phyloP scores from a whole-genome alignment of 106 monocot species.

The Gastrodia elata region DNA sequence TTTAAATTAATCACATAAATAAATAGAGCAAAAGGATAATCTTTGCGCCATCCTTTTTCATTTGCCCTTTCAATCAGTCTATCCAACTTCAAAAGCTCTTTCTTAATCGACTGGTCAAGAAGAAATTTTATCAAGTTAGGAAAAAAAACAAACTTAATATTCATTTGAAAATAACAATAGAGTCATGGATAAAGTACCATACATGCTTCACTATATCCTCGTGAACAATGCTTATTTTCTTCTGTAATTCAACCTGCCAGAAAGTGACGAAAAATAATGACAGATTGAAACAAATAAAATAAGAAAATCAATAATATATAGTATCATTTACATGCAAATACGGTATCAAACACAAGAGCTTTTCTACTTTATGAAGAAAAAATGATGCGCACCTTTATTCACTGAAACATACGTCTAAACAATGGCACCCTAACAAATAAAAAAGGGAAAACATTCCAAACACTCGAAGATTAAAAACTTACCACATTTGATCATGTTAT shows the following conservation, averaged over 20 bases:
- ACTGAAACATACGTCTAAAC: background rate
- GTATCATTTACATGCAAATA: background rate
- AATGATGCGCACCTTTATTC: background rate
- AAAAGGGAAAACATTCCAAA: background rate
- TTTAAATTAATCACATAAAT: background rate
- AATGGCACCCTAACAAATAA: background rate
- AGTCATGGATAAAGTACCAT: slow-evolving; percentile 9
- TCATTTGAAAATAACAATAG: background rate
- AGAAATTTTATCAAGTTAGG: slow-evolving; percentile 6
- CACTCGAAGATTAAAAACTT: too few species aligned
- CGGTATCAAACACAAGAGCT: background rate
- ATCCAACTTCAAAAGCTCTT: slow-evolving; percentile 40
- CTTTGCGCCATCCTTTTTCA: slow-evolving; percentile 74
- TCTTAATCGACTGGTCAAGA: slow-evolving; percentile 51
- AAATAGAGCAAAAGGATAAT: slow-evolving; percentile 60
- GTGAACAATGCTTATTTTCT: slow-evolving; percentile 39
- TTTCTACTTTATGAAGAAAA: background rate
- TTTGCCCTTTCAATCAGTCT: slow-evolving; percentile 55
- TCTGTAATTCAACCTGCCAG: slow-evolving; percentile 49
- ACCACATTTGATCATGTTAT: too few species aligned
- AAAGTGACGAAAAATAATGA: background rate
- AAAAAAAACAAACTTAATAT: background rate
- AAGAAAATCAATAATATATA: background rate
- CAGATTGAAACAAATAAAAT: background rate
- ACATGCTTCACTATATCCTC: slow-evolving; percentile 59